Conservation (phyloP, 495 filamentous ascomycete species). For the Mycothermus thermophilus region DNA sequence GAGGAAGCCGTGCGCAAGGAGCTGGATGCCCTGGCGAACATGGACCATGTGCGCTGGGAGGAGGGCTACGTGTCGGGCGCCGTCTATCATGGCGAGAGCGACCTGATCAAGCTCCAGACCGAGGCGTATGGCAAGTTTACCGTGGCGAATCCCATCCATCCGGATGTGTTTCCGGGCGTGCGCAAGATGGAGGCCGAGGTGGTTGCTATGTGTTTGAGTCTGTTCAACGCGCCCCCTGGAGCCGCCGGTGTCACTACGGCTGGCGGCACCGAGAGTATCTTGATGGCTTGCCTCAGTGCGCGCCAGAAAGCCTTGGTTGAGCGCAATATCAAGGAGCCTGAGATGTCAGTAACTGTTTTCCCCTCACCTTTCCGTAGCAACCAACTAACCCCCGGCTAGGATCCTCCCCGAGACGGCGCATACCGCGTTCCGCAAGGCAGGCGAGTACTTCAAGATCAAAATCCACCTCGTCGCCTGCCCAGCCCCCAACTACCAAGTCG, state of each 20-base stretch:
- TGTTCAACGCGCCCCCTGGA: conserved; percentile 81
- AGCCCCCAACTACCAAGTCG: conserved; percentile 70
- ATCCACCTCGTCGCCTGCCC: conserved; percentile 82
- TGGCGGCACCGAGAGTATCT: conserved; percentile 88
- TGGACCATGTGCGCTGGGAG: conserved; percentile 96
- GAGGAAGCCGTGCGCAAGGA: conserved; percentile 67
- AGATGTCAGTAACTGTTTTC: conserved; percentile 51
- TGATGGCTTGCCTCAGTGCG: conserved; percentile 84
- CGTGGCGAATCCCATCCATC: conserved; percentile 96
- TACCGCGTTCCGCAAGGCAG: conserved; percentile 91
- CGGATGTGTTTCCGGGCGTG: conserved; percentile 95
- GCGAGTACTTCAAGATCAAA: conserved; percentile 89
- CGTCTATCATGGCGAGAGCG: conserved; percentile 88
- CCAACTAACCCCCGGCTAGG: conserved; percentile 30
- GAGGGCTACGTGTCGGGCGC: conserved; percentile 89
- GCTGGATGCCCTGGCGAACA: conserved; percentile 58
- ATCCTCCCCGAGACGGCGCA: conserved; percentile 91
- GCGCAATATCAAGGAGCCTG: conserved; percentile 78
- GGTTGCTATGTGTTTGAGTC: conserved; percentile 81
- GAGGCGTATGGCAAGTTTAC: conserved; percentile 89
- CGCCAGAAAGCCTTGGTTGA: conserved; percentile 78
- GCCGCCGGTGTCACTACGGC: conserved; percentile 83
- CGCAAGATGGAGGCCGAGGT: conserved; percentile 99
- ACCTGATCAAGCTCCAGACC: conserved; percentile 69
- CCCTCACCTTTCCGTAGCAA: neutral